phyloP scores from a whole-genome alignment of 768 basidiomycete genomes.

The Leucocoprinus sp. region DNA sequence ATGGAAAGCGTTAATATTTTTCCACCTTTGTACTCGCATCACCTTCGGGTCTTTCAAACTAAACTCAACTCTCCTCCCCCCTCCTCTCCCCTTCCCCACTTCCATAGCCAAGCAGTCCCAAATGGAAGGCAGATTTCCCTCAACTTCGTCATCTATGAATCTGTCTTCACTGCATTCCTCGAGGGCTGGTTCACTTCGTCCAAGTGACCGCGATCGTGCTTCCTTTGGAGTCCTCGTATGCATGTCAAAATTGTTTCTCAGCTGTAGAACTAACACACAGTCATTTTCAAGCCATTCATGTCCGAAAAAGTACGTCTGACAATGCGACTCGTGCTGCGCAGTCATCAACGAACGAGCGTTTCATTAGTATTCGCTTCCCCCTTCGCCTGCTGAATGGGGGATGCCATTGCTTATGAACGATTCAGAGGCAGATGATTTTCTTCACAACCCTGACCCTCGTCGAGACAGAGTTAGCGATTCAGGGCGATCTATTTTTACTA shows the following conservation, averaged over 20 bases:
- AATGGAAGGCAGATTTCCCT: constrained; percentile 9
- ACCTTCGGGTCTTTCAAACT: neutral
- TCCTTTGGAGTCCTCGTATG: constrained; percentile 14
- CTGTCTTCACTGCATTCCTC: too few relatives aligned
- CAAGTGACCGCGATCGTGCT: neutral
- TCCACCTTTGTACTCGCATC: too few relatives aligned
- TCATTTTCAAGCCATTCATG: constrained; percentile 14
- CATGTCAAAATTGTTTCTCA: neutral
- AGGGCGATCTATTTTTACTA: constrained; percentile 50
- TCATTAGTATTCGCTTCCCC: constrained; percentile 24
- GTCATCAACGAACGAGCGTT: too few relatives aligned
- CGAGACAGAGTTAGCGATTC: constrained; percentile 42
- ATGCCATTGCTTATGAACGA: constrained; percentile 28
- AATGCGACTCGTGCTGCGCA: neutral
- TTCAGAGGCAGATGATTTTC: constrained; percentile 47
- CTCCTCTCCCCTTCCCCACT: too few relatives aligned
- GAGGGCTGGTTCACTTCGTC: neutral
- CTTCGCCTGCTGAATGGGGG: constrained; percentile 43
- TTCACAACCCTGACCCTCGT: constrained; percentile 52
- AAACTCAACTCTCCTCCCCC: neutral
- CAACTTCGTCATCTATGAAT: constrained; percentile 7
- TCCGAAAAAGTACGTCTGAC: constrained; percentile 21
- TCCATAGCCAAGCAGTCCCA: too few relatives aligned
- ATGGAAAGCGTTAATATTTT: too few relatives aligned
- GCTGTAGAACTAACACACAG: neutral